Conservation (phyloP, 2,329 filamentous ascomycete species). For the Hortaea sp. region DNA sequence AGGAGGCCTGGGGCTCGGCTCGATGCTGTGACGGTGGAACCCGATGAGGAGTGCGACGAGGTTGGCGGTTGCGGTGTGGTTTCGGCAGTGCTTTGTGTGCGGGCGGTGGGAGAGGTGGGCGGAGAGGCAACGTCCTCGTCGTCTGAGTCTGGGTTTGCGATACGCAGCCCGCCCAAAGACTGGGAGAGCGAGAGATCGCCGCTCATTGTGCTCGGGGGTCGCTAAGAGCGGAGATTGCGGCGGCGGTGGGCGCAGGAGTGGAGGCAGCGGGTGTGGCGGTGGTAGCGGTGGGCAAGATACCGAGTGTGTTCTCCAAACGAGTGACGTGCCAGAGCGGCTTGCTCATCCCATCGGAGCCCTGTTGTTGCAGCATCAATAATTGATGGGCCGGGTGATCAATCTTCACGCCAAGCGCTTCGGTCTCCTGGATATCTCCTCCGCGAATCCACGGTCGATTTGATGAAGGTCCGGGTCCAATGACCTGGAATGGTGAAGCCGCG, state of each 20-base stretch:
- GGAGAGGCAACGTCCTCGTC: slow-evolving; percentile 10
- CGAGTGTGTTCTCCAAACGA: not conserved
- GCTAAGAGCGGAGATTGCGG: no score
- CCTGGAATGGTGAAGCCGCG: no score
- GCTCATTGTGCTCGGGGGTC: slow-evolving; percentile 52
- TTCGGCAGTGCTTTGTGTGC: slow-evolving; percentile 12
- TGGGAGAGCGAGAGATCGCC: slow-evolving; percentile 87
- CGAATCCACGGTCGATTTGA: no score
- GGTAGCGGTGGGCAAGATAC: not conserved
- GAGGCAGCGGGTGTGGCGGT: not conserved
- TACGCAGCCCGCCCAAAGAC: slow-evolving; percentile 85
- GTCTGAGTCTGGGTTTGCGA: slow-evolving; percentile 73
- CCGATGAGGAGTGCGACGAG: slow-evolving; percentile 24
- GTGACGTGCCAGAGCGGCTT: not conserved
- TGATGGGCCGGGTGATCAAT: not conserved
- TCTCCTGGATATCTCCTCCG: no score
- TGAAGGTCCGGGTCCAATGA: no score
- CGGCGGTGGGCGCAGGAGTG: no score
- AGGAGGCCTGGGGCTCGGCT: slow-evolving; percentile 17
- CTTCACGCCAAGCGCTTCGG: not conserved
- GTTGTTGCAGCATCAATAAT: not conserved
- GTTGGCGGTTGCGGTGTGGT: slow-evolving; percentile 12
- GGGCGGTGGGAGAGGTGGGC: slow-evolving; percentile 20
- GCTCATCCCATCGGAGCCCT: not conserved
- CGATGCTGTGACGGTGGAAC: slow-evolving; percentile 27